A percentile compares a stretch with the other conserved stretches of the same genome.
Conservation (phyloP, 371 early-diverging fungal genomes). For the Apophysomyces trapeziformis region DNA sequence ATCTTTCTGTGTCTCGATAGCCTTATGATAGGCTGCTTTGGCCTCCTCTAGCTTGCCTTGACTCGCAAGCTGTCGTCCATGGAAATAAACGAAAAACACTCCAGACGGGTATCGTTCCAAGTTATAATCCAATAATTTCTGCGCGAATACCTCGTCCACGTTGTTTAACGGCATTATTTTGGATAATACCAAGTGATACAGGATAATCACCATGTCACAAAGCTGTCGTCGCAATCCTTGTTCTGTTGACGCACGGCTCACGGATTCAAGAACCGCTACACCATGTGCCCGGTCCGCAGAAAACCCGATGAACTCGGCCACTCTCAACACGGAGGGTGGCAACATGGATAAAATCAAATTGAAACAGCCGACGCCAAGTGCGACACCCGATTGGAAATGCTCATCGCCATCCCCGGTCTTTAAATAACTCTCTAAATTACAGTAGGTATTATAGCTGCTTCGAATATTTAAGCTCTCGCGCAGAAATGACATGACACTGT, state of each 20-base stretch:
- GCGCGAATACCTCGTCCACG: conserved; percentile 52
- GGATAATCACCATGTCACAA: conserved; percentile 64
- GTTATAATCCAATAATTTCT: conserved; percentile 39
- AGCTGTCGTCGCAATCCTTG: conserved; percentile 52
- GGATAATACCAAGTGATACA: conserved; percentile 73
- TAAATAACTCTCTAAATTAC: conserved; percentile 43
- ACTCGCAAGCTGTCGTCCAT: conserved; percentile 57
- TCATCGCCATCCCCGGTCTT: conserved; percentile 56
- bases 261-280: conserved; percentile 61
- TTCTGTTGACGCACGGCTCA: conserved; percentile 34
- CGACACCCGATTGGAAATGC: conserved; percentile 76
- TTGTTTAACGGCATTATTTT: conserved; percentile 59
- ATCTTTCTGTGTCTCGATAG: conserved; percentile 57
- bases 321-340: conserved; percentile 53
- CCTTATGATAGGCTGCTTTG: conserved; percentile 46
- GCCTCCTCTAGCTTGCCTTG: conserved; percentile 55
- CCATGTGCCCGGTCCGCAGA: conserved; percentile 69
- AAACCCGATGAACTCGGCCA: conserved; percentile 76
- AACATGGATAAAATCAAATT: conserved; percentile 55
- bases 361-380: conserved; percentile 68
- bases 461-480: conserved; percentile 78
- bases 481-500: conserved; percentile 71
- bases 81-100: conserved; percentile 69
- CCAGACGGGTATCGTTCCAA: conserved; percentile 57
- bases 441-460: conserved; percentile 65